A percentile compares a stretch with the other conserved stretches of the same genome.
phyloP scores from a whole-genome alignment of 495 filamentous ascomycete species.

The Poronia punctata region DNA sequence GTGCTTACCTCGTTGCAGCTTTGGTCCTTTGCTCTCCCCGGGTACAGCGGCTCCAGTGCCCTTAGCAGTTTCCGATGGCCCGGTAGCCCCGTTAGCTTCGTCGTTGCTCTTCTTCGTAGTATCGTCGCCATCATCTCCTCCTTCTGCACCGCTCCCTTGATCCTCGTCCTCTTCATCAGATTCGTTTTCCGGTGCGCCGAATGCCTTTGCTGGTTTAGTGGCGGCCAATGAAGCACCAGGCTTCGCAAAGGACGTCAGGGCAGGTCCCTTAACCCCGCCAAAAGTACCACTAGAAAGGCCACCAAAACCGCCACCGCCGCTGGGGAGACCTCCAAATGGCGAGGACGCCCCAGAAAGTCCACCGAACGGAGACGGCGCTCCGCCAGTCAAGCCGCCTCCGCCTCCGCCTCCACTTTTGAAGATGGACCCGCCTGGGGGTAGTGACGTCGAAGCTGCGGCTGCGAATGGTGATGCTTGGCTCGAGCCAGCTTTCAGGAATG shows the following conservation, averaged over 20 bases:
- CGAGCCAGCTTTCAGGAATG: constrained; percentile 24
- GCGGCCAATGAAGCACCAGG: constrained; percentile 49
- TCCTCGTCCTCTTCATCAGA: constrained; percentile 44
- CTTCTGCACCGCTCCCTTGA: no score
- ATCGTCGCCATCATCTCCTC: constrained; percentile 39
- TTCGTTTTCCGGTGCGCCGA: constrained; percentile 65
- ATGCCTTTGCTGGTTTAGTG: constrained; percentile 56
- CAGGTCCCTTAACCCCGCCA: constrained; percentile 34
- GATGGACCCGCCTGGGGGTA: constrained; percentile 8
- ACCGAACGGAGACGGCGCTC: constrained; percentile 19
- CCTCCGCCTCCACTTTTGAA: constrained; percentile 19
- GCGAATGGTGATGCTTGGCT: constrained; percentile 18
- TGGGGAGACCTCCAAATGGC: constrained; percentile 15
- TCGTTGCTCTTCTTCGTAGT: constrained; percentile 35
- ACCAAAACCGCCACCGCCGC: constrained; percentile 29
- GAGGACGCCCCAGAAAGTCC: constrained; percentile 12
- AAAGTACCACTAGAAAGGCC: constrained; percentile 37
- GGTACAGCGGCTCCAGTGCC: constrained; percentile 37
- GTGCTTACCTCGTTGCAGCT: constrained; percentile 57
- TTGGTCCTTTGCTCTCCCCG: constrained; percentile 59
- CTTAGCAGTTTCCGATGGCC: constrained; percentile 23
- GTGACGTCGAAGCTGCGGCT: constrained; percentile 13
- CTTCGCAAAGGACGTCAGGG: constrained; percentile 62
- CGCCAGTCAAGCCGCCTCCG: constrained; percentile 2
- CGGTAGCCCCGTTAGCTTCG: constrained; percentile 27